Percentiles rank a stretch among this genome's conserved stretches.
Evolutionary conservation across 2,329 filamentous ascomycete species (phyloP).

Genomic region (Xylaria multiplex): DNA sequence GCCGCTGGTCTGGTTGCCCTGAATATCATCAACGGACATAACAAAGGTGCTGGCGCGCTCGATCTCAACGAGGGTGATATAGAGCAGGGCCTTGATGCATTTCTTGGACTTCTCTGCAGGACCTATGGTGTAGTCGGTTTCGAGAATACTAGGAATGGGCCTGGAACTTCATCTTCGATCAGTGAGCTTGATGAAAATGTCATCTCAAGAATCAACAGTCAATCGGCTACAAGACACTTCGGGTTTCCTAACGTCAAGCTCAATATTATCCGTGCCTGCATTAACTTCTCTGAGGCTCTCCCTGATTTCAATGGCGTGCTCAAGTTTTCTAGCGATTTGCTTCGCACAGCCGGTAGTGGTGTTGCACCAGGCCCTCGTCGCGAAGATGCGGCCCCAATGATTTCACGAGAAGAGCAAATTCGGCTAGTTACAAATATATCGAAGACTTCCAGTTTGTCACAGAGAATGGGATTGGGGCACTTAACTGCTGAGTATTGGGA

Average conservation of each 20-base stretch:
- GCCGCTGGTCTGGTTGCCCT: constrained; percentile 85
- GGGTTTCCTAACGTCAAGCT: constrained; percentile 85
- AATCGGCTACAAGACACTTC: constrained; percentile 71
- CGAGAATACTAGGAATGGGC: constrained; percentile 50
- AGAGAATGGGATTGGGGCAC: constrained; percentile 75
- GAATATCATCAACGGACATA: constrained; percentile 63
- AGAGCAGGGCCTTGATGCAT: constrained; percentile 71
- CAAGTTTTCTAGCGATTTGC: constrained; percentile 82
- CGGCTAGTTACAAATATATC: constrained; percentile 86
- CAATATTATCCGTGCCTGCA: constrained; percentile 87
- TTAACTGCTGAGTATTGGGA: constrained; percentile 94
- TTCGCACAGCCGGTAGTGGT: constrained; percentile 83
- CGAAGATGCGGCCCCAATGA: constrained; percentile 74
- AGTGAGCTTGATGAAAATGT: constrained; percentile 63
- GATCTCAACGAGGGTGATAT: constrained; percentile 73
- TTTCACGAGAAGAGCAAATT: constrained; percentile 84
- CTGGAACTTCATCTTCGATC: constrained; percentile 39
- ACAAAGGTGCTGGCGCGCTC: constrained; percentile 63
- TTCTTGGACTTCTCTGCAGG: constrained; percentile 69
- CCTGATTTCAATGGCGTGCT: constrained; percentile 93
- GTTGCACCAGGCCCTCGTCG: constrained; percentile 76
- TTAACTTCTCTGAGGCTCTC: constrained; percentile 91
- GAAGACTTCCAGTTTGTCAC: constrained; percentile 81
- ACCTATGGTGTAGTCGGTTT: constrained; percentile 72
- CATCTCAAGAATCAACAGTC: constrained; percentile 67